phyloP scores from a whole-genome alignment of 2,329 filamentous ascomycete genomes.

The Aspergillus versicolor region DNA sequence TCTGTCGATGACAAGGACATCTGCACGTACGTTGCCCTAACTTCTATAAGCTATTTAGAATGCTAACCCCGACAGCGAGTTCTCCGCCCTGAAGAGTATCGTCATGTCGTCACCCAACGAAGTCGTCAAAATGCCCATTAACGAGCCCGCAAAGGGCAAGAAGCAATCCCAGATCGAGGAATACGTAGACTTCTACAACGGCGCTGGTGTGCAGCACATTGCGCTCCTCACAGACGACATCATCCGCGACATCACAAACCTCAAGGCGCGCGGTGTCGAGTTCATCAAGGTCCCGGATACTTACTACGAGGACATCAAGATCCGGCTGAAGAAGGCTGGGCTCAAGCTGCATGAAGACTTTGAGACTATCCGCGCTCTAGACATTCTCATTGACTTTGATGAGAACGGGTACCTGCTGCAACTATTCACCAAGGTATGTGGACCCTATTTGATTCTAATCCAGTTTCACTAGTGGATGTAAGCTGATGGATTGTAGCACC shows the following conservation, averaged over 20 bases:
- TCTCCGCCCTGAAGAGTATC: constrained; percentile 81
- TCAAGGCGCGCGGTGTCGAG: constrained; percentile 84
- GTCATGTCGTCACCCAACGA: constrained; percentile 88
- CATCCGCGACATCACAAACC: constrained; percentile 69
- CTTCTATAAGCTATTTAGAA: background rate
- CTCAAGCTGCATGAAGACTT: constrained; percentile 73
- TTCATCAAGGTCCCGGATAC: constrained; percentile 88
- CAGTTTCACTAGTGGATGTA: background rate
- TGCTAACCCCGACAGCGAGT: constrained; percentile 55
- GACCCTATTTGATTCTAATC: background rate
- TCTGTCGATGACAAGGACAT: constrained; percentile 91
- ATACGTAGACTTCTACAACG: constrained; percentile 85
- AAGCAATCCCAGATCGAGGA: constrained; percentile 95
- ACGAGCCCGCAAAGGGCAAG: constrained; percentile 87
- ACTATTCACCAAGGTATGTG: constrained; percentile 66
- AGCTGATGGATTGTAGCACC: constrained; percentile 50
- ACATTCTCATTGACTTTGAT: constrained; percentile 94
- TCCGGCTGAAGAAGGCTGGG: constrained; percentile 64
- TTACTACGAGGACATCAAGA: constrained; percentile 78
- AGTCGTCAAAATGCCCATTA: constrained; percentile 96
- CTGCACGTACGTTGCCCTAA: constrained; percentile 55
- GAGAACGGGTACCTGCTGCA: constrained; percentile 80
- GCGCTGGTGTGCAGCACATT: constrained; percentile 89
- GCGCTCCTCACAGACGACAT: constrained; percentile 82
- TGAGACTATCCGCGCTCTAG: constrained; percentile 70